A percentile compares a stretch with the other conserved stretches of the same genome.
Evolutionary conservation across 768 basidiomycete genomes (phyloP).

Genomic region (Russula emetica): DNA sequence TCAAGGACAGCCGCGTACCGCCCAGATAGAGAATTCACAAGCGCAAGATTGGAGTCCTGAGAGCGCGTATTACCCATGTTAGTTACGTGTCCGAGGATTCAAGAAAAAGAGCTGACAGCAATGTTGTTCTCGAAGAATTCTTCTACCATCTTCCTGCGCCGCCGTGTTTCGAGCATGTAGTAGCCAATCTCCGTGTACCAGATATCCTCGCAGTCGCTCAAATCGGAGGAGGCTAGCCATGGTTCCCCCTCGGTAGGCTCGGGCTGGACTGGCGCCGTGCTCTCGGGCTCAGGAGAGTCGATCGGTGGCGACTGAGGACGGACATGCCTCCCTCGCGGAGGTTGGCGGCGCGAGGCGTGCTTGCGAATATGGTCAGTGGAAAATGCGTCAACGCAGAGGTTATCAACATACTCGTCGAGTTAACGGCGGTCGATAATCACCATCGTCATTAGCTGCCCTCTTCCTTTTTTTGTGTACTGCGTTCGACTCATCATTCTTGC

Average conservation of each 20-base stretch:
- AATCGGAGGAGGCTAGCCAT: slow-evolving; percentile 61
- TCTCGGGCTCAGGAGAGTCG: slow-evolving; percentile 32
- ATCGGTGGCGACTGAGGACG: slow-evolving; percentile 30
- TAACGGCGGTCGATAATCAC: slow-evolving; percentile 50
- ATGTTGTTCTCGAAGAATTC: slow-evolving; percentile 68
- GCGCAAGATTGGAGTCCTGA: slow-evolving; percentile 66
- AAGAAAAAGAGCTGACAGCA: slow-evolving; percentile 43
- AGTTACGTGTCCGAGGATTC: not conserved
- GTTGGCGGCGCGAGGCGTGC: slow-evolving; percentile 32
- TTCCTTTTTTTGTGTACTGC: slow-evolving; percentile 47
- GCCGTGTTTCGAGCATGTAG: slow-evolving; percentile 68
- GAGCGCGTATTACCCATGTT: slow-evolving; percentile 17
- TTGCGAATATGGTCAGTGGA: slow-evolving; percentile 18
- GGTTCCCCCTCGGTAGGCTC: slow-evolving; percentile 41
- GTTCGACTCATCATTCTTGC: slow-evolving; percentile 22
- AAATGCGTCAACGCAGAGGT: slow-evolving; percentile 17
- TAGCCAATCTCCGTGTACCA: slow-evolving; percentile 68
- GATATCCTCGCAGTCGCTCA: slow-evolving; percentile 75
- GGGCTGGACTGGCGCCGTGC: slow-evolving; percentile 33
- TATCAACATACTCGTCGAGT: slow-evolving; percentile 52
- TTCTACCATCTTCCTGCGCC: slow-evolving; percentile 67
- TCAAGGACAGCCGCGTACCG: slow-evolving; percentile 51
- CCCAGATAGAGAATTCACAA: slow-evolving; percentile 56
- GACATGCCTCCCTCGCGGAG: slow-evolving; percentile 39
- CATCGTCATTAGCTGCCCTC: slow-evolving; percentile 46